Percentiles rank a stretch among this genome's conserved stretches.
These are phyloP conservation scores for Marchantia polymorpha DNA, from an alignment of 225 moss, liverwort and hornwort genomes.

Conservation along the genomic window DNA sequence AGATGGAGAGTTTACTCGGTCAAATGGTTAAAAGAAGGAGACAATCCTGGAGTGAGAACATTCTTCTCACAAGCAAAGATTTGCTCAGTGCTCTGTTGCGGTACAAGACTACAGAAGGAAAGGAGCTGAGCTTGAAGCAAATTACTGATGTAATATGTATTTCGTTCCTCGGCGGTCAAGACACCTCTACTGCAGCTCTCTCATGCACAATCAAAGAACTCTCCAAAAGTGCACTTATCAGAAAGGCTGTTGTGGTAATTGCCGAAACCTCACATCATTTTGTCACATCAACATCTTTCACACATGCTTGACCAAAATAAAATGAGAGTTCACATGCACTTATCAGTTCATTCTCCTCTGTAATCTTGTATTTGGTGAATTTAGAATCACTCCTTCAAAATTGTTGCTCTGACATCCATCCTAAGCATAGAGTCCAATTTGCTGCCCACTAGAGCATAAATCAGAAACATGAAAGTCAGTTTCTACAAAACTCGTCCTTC, in stretches of 20 bases:
- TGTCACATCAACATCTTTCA: no score
- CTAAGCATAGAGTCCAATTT: no score
- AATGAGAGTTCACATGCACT: no score
- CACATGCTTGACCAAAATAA: no score
- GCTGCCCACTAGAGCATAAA: no score
- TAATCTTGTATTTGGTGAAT: no score
- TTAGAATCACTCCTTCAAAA: no score
- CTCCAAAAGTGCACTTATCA: neutral
- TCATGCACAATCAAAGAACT: conserved; percentile 13
- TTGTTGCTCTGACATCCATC: no score
- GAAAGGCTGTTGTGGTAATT: neutral
- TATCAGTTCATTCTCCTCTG: no score
- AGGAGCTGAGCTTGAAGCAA: conserved; percentile 9
- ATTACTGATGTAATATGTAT: conserved; percentile 5
- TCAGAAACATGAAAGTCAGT: no score
- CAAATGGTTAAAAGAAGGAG: neutral
- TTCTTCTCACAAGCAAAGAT: neutral
- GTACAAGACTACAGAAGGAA: neutral
- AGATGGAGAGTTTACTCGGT: neutral
- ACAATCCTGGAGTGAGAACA: neutral
- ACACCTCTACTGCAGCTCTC: conserved; percentile 4
- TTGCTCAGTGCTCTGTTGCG: conserved; percentile 3
- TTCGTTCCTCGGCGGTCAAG: neutral
- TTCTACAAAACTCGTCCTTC: no score
- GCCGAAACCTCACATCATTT: neutral